phyloP scores from a whole-genome alignment of 192 early-diverging fungal genomes.

The Radiomyces spectabilis region DNA sequence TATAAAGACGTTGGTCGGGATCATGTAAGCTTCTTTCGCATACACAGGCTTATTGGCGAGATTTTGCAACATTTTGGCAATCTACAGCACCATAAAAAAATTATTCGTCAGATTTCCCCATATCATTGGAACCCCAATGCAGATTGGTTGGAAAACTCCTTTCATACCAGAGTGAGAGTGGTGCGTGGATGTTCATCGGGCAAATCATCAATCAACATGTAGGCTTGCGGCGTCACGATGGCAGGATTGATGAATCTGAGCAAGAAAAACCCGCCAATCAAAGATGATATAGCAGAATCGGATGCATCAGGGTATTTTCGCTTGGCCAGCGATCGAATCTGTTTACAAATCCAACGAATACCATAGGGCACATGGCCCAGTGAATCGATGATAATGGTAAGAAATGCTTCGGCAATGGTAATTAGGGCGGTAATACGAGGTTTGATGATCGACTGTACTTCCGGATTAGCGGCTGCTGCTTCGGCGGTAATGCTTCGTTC shows the following conservation, averaged over 20 bases:
- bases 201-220: constrained; percentile 79
- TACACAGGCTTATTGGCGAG: constrained; percentile 91
- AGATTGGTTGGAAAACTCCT: too few species aligned
- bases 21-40: constrained; percentile 89
- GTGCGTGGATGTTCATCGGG: constrained; percentile 71
- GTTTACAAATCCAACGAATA: constrained; percentile 96
- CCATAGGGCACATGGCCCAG: constrained; percentile 87
- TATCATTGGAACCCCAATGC: too few species aligned
- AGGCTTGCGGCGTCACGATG: constrained; percentile 86
- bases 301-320: constrained; percentile 83
- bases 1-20: constrained; percentile 78
- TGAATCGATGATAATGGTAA: constrained; percentile 76
- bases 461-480: constrained; percentile 63
- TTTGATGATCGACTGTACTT: constrained; percentile 71
- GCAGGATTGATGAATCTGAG: constrained; percentile 94
- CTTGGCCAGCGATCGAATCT: constrained; percentile 85
- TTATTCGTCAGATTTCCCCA: neutral
- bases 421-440: constrained; percentile 72
- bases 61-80: constrained; percentile 93
- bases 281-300: constrained; percentile 78
- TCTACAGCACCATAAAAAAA: too few species aligned
- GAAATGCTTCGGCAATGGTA: constrained; percentile 77
- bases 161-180: constrained; percentile 71
- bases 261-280: constrained; percentile 95
- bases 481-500: constrained; percentile 71